phyloP scores from a whole-genome alignment of 2,329 filamentous ascomycete genomes.

The Hypoxylon sp. region DNA sequence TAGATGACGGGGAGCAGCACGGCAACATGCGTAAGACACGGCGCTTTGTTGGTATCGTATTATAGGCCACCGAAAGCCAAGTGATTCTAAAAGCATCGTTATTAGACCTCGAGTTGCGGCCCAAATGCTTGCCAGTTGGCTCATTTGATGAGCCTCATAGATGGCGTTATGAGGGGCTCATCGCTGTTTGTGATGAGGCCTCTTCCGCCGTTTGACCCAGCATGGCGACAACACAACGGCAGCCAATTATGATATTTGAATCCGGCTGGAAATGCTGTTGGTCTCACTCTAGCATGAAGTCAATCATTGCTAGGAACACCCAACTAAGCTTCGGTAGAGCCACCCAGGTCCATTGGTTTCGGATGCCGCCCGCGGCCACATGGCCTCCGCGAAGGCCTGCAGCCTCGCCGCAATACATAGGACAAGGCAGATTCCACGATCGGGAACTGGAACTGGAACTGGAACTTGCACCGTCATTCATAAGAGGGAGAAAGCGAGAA shows the following conservation, averaged over 20 bases:
- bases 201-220: slow-evolving; percentile 11
- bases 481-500: too few relatives aligned
- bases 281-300: not conserved
- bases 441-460: too few relatives aligned
- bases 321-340: slow-evolving; percentile 2
- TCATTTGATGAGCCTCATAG: slow-evolving; percentile 1
- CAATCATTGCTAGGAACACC: not conserved
- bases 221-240: slow-evolving; percentile 4
- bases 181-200: slow-evolving; percentile 20
- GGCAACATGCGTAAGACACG: too few relatives aligned
- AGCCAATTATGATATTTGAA: slow-evolving; percentile 8
- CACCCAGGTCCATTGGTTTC: slow-evolving; percentile 10
- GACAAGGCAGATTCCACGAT: slow-evolving; percentile 22
- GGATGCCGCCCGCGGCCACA: slow-evolving; percentile 3
- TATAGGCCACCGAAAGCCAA: not conserved
- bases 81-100: too few relatives aligned
- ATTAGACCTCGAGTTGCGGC: not conserved
- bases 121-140: not conserved
- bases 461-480: too few relatives aligned
- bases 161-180: not conserved
- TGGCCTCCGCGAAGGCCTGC: not conserved
- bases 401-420: not conserved
- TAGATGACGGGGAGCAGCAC: too few relatives aligned
- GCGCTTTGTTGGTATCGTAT: not conserved
- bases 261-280: slow-evolving; percentile 7